phyloP scores from a whole-genome alignment of 2,329 filamentous ascomycete genomes.

The Escovopsis sp. region DNA sequence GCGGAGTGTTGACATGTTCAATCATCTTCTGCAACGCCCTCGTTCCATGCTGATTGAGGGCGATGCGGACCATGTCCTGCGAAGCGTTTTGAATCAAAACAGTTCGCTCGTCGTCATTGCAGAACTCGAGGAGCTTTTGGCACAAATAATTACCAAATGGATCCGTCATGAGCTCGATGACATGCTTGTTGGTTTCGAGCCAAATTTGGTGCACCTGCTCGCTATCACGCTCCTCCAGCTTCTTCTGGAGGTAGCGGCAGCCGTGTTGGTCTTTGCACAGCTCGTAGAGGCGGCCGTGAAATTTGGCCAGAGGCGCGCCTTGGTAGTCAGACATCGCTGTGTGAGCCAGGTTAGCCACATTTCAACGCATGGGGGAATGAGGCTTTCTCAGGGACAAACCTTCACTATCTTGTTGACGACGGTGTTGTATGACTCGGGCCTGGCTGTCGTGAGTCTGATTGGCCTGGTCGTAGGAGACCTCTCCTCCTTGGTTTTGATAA shows the following conservation, averaged over 20 bases:
- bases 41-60: slow-evolving; percentile 93
- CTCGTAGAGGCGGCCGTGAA: slow-evolving; percentile 70
- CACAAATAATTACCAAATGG: slow-evolving; percentile 98
- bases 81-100: slow-evolving; percentile 82
- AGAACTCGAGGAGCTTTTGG: slow-evolving; percentile 93
- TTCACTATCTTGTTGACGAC: slow-evolving; percentile 60
- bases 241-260: slow-evolving; percentile 92
- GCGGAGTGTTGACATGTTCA: slow-evolving; percentile 75
- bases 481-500: slow-evolving; percentile 41
- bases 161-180: slow-evolving; percentile 96
- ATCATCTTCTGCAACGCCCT: slow-evolving; percentile 99
- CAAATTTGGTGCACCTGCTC: slow-evolving; percentile 88
- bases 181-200: slow-evolving; percentile 80
- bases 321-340: slow-evolving; percentile 64
- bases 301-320: slow-evolving; percentile 67
- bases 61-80: slow-evolving; percentile 78
- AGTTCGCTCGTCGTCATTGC: slow-evolving; percentile 89
- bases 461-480: slow-evolving; percentile 34
- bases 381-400: slow-evolving; percentile 29
- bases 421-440: slow-evolving; percentile 59
- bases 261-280: slow-evolving; percentile 97
- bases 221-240: slow-evolving; percentile 76
- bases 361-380: background rate
- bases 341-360: slow-evolving; percentile 14
- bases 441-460: slow-evolving; percentile 57